Base-by-base conservation (phyloP, 2,329 filamentous ascomycete species). In the Teratosphaeria gauchensis region DNA sequence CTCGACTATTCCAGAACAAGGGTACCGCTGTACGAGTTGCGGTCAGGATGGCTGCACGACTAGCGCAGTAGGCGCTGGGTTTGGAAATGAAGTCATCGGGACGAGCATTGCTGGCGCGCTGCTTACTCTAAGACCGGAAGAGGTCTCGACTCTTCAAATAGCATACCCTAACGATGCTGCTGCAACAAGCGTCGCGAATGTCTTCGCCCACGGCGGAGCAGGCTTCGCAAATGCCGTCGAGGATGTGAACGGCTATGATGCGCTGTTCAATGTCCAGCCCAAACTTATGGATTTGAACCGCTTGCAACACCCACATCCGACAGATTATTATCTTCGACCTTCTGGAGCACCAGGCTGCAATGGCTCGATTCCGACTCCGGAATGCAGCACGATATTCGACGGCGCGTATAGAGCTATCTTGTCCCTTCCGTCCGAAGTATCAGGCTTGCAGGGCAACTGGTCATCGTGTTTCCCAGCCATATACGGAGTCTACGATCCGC, bases 201-300 rank as follows among this genome's bases (percentile, higher is more conserved):
- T 32, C 28, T 57, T 16, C 12, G 56, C 61, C 3, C 58, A 59
- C 46, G 63, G 60, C 19, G 54, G 16, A 30, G 9, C 53, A 54
- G 53, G 53, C 31, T 31, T 54, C 53, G 54, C 54, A 42, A 55
- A 28, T 53, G 32, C 21, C 30, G 19, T 24, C 53, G 53, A 28
- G 24, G 24, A 28, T 4, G 24, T 28, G 24, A 28, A 28, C 24
- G 24, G 24, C 24, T 28, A 28, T 28, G 24, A 28, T 28, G 24
- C 24, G 24, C 8, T 28, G 31, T 35, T 14, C 31, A 7, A 30
- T 14, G 28, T 55, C 35, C 3, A 28, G 21, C 31, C 54, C 14
- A 21, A 24, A 14, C 31, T 3, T 11, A n/a, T 57, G 21, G 56
- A 57, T 16, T 8, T 57, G 16, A 35, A 53, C 48, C 11, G 11